A percentile compares a stretch with the other conserved stretches of the same genome.
Evolutionary conservation across 2,329 filamentous ascomycete species (phyloP).

Genomic region (Sporothrix luriei): DNA sequence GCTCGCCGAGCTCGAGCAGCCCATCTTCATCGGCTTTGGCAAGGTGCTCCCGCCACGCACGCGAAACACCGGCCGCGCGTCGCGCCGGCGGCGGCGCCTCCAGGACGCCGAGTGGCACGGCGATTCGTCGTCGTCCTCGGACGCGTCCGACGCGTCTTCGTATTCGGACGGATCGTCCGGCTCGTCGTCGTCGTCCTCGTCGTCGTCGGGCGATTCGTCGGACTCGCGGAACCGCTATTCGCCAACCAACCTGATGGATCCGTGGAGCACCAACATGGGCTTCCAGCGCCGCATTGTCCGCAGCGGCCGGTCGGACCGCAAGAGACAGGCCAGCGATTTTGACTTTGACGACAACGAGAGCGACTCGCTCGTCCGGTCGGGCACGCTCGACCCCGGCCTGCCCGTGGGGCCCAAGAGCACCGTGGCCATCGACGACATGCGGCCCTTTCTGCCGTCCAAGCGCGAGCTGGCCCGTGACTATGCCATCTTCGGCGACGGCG

Average conservation of each 20-base stretch:
- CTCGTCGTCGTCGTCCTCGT: constrained; percentile 21
- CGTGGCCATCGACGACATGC: constrained; percentile 72
- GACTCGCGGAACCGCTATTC: constrained; percentile 10
- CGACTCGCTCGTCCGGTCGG: constrained; percentile 28
- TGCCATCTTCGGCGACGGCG: constrained; percentile 77
- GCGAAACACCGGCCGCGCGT: constrained; percentile 38
- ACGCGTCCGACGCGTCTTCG: constrained; percentile 42
- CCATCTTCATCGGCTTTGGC: constrained; percentile 37
- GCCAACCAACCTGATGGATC: constrained; percentile 31
- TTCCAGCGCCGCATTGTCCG: constrained; percentile 64
- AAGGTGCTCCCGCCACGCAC: constrained; percentile 31
- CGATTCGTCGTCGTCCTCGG: constrained; percentile 35
- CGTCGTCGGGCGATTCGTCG: constrained; percentile 6
- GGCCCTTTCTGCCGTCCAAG: constrained; percentile 75
- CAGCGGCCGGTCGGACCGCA: constrained; percentile 32
- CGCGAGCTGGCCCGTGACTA: constrained; percentile 76
- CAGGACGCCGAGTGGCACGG: constrained; percentile 48
- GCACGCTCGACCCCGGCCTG: constrained; percentile 32
- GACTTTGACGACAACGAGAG: constrained; percentile 19
- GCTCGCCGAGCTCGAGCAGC: constrained; percentile 33
- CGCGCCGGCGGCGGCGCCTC: constrained; percentile 51
- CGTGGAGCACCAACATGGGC: constrained; percentile 34
- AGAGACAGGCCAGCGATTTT: constrained; percentile 40
- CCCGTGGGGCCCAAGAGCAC: constrained; percentile 62
- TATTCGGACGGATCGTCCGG: constrained; percentile 44